phyloP scores from a whole-genome alignment of 2,329 filamentous ascomycete species.

The Calonectria ilicicola region DNA sequence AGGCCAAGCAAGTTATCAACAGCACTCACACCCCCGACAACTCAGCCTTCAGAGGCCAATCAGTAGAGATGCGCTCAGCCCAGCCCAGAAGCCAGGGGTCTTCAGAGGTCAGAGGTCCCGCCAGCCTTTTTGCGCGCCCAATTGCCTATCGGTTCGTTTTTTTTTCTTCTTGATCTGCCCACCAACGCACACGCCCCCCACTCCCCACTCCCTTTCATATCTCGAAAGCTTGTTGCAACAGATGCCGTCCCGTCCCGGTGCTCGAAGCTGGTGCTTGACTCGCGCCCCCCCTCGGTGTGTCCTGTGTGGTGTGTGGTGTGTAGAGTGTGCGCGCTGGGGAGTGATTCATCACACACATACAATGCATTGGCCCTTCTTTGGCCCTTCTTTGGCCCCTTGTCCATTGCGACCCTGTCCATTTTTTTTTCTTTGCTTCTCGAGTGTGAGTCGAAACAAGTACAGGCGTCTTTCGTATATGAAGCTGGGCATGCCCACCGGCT shows the following conservation, averaged over 20 bases:
- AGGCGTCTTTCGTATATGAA: conserved; percentile 33
- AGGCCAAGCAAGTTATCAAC: neutral
- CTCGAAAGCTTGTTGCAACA: conserved; percentile 5
- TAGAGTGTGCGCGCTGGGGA: neutral
- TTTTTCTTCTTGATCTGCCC: neutral
- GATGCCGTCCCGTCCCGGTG: conserved; percentile 38
- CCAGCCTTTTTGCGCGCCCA: neutral
- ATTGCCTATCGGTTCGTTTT: neutral
- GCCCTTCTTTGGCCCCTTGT: neutral
- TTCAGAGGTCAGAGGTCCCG: neutral
- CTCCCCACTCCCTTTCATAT: conserved; percentile 7
- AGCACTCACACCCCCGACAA: neutral
- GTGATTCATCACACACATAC: conserved; percentile 1
- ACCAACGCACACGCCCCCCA: neutral
- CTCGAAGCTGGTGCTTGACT: conserved; percentile 23
- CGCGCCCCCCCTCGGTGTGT: conserved; percentile 10
- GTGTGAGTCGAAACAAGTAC: conserved; percentile 5
- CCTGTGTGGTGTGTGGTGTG: neutral
- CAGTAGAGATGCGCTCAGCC: neutral
- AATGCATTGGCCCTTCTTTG: neutral
- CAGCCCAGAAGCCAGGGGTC: neutral
- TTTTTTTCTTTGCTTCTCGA: neutral
- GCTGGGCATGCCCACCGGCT: conserved; percentile 16
- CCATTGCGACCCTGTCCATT: neutral
- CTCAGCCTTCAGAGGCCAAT: neutral